Percentiles rank a stretch among this genome's conserved stretches.
These are phyloP conservation scores for Acrasis kona DNA, from an alignment of 78 protist species.

Conservation along the genomic window DNA sequence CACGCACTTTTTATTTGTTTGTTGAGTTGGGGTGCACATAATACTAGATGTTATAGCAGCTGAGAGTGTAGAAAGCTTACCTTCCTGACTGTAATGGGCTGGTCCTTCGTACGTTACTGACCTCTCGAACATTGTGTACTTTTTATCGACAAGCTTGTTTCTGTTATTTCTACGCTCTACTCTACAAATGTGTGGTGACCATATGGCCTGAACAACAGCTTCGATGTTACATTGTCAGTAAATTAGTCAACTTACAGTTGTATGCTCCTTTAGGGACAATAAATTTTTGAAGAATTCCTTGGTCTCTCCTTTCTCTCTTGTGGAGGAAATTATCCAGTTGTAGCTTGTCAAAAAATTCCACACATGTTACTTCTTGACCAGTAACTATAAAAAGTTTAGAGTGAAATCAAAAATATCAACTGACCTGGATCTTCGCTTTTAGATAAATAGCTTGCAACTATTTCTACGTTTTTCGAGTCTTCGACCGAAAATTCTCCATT, in stretches of 20 bases:
- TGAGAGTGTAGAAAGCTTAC: background rate
- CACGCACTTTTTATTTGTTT: background rate
- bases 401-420: no score
- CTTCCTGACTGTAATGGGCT: conserved; percentile 3
- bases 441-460: conserved; percentile 21
- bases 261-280: conserved; percentile 12
- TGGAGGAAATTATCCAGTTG: conserved; percentile 17
- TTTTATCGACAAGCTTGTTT: background rate
- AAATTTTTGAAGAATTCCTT: conserved; percentile 15
- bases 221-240: no score
- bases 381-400: no score
- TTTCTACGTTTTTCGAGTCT: background rate
- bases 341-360: conserved; percentile 7
- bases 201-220: conserved; percentile 22
- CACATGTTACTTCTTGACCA: background rate
- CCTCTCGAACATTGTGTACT: background rate
- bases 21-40: no score
- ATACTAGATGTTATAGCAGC: no score
- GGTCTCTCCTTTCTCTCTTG: background rate
- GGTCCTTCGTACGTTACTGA: conserved; percentile 16
- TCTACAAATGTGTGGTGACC: conserved; percentile 18
- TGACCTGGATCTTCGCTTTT: background rate
- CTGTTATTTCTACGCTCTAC: conserved; percentile 15
- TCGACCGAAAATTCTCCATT: background rate
- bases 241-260: background rate